Base-by-base conservation (phyloP, 345 rosid species). In the Citropsis articulata region DNA sequence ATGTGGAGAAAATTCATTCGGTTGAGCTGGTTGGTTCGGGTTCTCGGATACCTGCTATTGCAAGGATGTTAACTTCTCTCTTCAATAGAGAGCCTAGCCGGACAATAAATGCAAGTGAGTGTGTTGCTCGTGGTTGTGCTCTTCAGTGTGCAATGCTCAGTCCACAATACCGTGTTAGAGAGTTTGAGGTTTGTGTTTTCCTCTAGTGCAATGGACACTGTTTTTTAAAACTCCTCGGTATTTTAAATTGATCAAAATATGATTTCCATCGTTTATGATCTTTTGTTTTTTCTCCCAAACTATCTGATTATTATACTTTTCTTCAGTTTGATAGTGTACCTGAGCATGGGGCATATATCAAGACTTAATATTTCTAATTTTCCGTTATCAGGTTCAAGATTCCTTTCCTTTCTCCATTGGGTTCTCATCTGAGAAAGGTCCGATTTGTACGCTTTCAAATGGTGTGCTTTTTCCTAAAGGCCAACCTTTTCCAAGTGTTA, bases 11-110 rank as follows among this genome's bases (percentile, higher is more conserved):
- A 12, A 87, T 91, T 59, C 84, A 87, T 67, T 84, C 85, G 13
- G 91, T 91, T 81, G 91, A 91, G 89, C 88, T 91, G 75, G 93
- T 89, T 78, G 93, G 93, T 42, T 91, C 94, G 27, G 93, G 93
- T 48, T 91, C 93, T 50, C 80, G 93, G 71, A 81, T 91, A 69
- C 94, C 93, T 40, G 91, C 93, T 66, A 81, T 89, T 79, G 72
- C 84, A 38, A 87, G 84, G 79, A 74, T 84, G 77, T 72, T 91
- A 73, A 73, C 86, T 78, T 81, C 84, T 6, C 33, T 88, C 57
- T 91, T 89, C 79, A 79, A 81, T 55, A 88, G 75, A 71, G 91
- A 91, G 81, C 90, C 91, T 66, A 83, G 92, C 69, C 89, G 94
- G 71, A 91, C 87, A 38, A 82, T 91, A 66, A 89, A 89, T 77